Conservation (phyloP, 1,284 basidiomycete genomes). For the Coniferiporia sulphurascens region DNA sequence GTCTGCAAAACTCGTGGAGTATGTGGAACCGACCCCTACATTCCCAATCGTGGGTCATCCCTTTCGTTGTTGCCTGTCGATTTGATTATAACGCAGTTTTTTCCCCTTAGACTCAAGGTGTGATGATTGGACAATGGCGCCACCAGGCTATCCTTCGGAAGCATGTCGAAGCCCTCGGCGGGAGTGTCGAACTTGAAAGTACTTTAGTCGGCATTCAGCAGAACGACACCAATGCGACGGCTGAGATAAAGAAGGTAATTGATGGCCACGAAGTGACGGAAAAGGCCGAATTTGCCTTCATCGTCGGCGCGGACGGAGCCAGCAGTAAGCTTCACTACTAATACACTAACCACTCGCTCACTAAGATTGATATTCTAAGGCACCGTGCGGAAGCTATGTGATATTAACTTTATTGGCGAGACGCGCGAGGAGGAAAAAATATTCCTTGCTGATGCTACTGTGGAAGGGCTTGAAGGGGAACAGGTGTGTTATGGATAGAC, state of each 20-base stretch:
- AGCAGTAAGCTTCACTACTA: conserved; percentile 24
- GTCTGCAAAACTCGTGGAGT: background rate
- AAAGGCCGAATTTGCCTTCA: conserved; percentile 1
- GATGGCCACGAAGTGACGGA: conserved; percentile 1
- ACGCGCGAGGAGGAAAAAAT: conserved; percentile 27
- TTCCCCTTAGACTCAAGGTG: background rate
- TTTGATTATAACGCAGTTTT: background rate
- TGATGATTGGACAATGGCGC: conserved; percentile 11
- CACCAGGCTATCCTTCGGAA: conserved; percentile 16
- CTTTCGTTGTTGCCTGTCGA: background rate
- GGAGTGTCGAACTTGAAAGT: conserved; percentile 12
- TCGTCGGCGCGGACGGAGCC: conserved; percentile 37
- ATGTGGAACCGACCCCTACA: conserved; percentile 10
- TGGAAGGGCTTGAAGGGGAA: conserved; percentile 31
- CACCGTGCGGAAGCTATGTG: conserved; percentile 34
- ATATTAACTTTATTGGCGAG: conserved; percentile 42
- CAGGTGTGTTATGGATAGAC: background rate
- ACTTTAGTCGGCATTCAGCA: conserved; percentile 10
- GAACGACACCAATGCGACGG: conserved; percentile 7
- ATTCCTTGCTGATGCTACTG: conserved; percentile 39
- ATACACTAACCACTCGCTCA: background rate
- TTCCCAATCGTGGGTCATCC: conserved; percentile 12
- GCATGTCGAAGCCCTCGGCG: conserved; percentile 14
- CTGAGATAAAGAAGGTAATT: background rate
- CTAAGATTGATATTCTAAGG: conserved; percentile 20